Conservation (phyloP, 176 grass and related monocot species). For the Zoysia japonica region DNA sequence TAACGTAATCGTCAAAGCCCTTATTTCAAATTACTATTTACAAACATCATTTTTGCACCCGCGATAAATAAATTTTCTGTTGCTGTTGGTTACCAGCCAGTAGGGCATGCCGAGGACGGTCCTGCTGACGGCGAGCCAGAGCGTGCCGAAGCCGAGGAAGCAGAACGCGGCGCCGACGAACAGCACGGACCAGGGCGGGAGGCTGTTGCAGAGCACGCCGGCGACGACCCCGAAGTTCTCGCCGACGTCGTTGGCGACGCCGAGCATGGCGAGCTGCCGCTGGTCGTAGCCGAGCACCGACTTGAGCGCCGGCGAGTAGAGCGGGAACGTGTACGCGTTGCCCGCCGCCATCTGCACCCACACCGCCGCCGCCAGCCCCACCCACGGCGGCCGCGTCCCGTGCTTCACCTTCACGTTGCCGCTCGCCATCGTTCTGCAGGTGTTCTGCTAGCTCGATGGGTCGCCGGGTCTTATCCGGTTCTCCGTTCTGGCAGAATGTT, state of each 20-base stretch:
- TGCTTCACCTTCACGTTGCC: constrained; percentile 41
- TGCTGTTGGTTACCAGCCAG: constrained; percentile 38
- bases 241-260: constrained; percentile 74
- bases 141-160: constrained; percentile 54
- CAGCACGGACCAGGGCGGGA: constrained; percentile 58
- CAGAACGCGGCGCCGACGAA: constrained; percentile 49
- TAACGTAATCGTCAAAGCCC: neutral
- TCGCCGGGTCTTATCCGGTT: neutral
- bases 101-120: constrained; percentile 50
- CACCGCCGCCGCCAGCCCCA: constrained; percentile 64
- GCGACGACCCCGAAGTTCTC: constrained; percentile 74
- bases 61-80: no score
- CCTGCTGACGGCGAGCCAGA: constrained; percentile 58
- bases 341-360: constrained; percentile 73
- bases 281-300: constrained; percentile 48
- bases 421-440: constrained; percentile 8
- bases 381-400: constrained; percentile 68
- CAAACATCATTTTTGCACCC: no score
- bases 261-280: constrained; percentile 61
- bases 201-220: constrained; percentile 57
- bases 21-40: no score
- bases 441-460: neutral
- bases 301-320: constrained; percentile 63
- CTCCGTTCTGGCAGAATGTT: neutral
- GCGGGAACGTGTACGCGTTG: constrained; percentile 66